Percentiles rank a stretch among this genome's conserved stretches.
phyloP scores from a whole-genome alignment of 306 rosid species.

The Medicago truncatula region MtrunA17r5.0-ANR NC_053043.1:39167501-39168000 shows the following conservation, averaged over 20 bases:
- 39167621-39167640: background rate
- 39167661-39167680: background rate
- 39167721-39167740: constrained; percentile 61
- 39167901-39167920: no score
- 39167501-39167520: no score
- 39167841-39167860: constrained; percentile 77
- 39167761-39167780: constrained; percentile 61
- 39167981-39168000: no score
- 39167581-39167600: background rate
- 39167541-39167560: background rate
- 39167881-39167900: background rate
- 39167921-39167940: no score
- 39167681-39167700: constrained; percentile 65
- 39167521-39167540: no score
- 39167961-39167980: no score
- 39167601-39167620: background rate
- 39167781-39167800: constrained; percentile 88
- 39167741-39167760: constrained; percentile 73
- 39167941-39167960: no score
- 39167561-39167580: background rate
- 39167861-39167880: constrained; percentile 78
- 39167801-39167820: constrained; percentile 79
- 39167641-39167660: constrained; percentile 24
- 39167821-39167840: constrained; percentile 90
- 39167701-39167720: constrained; percentile 65